Evolutionary conservation across 192 early-diverging fungal genomes (phyloP).

Genomic region (Backusella australiensis): DNA sequence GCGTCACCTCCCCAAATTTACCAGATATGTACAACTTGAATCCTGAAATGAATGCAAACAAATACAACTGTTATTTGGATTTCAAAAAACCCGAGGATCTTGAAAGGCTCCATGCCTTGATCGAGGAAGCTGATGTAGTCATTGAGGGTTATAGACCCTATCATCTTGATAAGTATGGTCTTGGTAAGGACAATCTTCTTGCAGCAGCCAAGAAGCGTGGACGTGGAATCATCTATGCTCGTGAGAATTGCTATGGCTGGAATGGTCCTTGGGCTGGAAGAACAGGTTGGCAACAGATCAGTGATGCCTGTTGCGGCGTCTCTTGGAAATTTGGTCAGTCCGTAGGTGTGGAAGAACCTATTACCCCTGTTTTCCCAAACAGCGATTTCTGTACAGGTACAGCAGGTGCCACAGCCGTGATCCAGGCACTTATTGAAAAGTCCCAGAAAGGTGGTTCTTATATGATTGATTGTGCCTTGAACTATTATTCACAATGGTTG

Average conservation of each 20-base stretch:
- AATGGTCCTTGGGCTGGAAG: conserved; percentile 3
- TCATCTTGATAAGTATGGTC: conserved; percentile 14
- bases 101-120: not conserved
- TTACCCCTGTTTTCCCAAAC: not conserved
- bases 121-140: conserved; percentile 17
- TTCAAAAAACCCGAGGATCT: not conserved
- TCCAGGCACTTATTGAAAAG: conserved; percentile 2
- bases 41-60: not conserved
- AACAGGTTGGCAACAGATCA: conserved; percentile 18
- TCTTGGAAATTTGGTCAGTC: conserved; percentile 8
- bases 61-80: conserved; percentile 11
- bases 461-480: conserved; percentile 9
- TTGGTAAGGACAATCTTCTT: conserved; percentile 6
- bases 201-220: conserved; percentile 11
- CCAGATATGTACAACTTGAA: not conserved
- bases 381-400: not conserved
- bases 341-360: not conserved
- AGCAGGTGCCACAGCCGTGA: not conserved
- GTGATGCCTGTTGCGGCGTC: conserved; percentile 3
- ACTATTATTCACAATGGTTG: conserved; percentile 12
- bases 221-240: not conserved
- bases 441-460: conserved; percentile 13
- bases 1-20: not conserved
- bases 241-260: conserved; percentile 21
- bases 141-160: conserved; percentile 11